These are phyloP conservation scores for Tilletia caries DNA, from an alignment of 1,284 basidiomycete genomes.

Conservation along the genomic window DNA sequence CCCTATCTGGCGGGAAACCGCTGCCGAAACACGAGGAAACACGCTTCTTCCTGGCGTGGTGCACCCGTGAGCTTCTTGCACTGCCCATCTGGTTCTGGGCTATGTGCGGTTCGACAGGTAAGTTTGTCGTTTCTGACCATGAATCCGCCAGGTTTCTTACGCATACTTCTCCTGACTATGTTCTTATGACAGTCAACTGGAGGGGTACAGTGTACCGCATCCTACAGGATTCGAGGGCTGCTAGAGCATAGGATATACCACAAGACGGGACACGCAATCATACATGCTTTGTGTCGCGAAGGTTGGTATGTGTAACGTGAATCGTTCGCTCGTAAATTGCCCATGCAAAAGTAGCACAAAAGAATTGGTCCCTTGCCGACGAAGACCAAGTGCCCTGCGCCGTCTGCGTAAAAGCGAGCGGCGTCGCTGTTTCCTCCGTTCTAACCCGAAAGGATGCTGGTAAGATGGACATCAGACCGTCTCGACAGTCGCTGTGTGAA, in stretches of 20 bases:
- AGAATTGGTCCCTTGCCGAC: no score
- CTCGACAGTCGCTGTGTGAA: neutral
- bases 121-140: neutral
- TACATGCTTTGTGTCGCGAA: no score
- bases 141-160: neutral
- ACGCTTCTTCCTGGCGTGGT: conserved; percentile 34
- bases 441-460: no score
- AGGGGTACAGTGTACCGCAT: conserved; percentile 10
- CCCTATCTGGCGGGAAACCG: conserved; percentile 25
- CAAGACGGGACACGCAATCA: no score
- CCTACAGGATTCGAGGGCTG: conserved; percentile 3
- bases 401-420: no score
- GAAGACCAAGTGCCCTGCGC: no score
- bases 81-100: conserved; percentile 51
- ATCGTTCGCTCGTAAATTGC: no score
- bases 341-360: no score
- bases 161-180: neutral
- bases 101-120: conserved; percentile 31
- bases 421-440: no score
- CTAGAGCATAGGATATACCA: neutral
- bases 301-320: no score
- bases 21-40: conserved; percentile 19
- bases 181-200: conserved; percentile 10
- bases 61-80: conserved; percentile 42
- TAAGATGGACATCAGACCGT: neutral